Percentiles rank a stretch among this genome's conserved stretches.
phyloP scores from a whole-genome alignment of 352 stramenopile genomes.

The Phytophthora tubulina region DNA sequence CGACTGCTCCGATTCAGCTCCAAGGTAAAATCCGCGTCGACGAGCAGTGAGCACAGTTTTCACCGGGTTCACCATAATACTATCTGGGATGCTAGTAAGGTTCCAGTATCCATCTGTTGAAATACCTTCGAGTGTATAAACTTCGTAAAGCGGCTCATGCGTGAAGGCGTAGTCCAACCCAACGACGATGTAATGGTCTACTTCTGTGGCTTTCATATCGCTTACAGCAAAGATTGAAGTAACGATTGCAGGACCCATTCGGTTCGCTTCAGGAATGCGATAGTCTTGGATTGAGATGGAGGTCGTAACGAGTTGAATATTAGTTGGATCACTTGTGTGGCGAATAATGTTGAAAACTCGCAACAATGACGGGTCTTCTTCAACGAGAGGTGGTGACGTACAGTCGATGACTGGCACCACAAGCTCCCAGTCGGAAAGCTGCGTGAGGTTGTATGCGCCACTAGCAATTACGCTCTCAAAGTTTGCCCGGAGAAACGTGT shows the following conservation, averaged over 20 bases:
- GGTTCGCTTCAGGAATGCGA: slow-evolving; percentile 36
- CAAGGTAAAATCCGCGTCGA: slow-evolving; percentile 52
- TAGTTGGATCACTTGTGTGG: slow-evolving; percentile 21
- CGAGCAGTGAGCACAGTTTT: slow-evolving; percentile 41
- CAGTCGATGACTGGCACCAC: slow-evolving; percentile 58
- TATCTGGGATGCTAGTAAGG: slow-evolving; percentile 41
- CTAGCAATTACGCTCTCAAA: slow-evolving; percentile 31
- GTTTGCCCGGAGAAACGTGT: slow-evolving; percentile 40
- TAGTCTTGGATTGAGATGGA: slow-evolving; percentile 57
- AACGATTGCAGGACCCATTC: slow-evolving; percentile 39
- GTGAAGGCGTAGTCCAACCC: slow-evolving; percentile 51
- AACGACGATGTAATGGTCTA: slow-evolving; percentile 38
- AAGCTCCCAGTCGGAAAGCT: slow-evolving; percentile 44
- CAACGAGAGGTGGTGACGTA: slow-evolving; percentile 35
- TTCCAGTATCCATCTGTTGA: slow-evolving; percentile 44
- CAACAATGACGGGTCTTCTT: slow-evolving; percentile 36
- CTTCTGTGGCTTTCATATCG: slow-evolving; percentile 33
- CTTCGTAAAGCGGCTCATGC: slow-evolving; percentile 39
- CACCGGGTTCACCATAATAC: slow-evolving; percentile 24
- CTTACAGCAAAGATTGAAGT: slow-evolving; percentile 44
- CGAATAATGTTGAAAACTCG: slow-evolving; percentile 58
- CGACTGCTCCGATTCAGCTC: slow-evolving; percentile 47
- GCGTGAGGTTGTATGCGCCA: slow-evolving; percentile 43
- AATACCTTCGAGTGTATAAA: slow-evolving; percentile 32
- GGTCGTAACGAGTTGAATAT: slow-evolving; percentile 42